phyloP scores from a whole-genome alignment of 2,329 filamentous ascomycete species.

The Scedosporium dehoogii region DNA sequence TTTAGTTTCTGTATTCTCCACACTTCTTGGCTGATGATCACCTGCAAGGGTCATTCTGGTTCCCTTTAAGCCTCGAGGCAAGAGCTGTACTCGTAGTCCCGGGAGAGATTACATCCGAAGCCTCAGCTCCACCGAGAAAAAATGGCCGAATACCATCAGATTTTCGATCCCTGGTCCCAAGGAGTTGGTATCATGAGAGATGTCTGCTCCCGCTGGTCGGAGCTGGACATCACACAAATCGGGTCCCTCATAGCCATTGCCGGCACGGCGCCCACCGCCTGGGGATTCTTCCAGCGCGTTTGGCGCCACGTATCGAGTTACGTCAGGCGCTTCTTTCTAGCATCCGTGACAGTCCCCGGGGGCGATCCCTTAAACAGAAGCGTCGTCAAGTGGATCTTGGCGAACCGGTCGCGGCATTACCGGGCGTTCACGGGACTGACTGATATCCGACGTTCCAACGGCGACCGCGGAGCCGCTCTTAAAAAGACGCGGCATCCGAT shows the following conservation, averaged over 20 bases:
- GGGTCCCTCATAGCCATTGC: slow-evolving; percentile 34
- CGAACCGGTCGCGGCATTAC: slow-evolving; percentile 26
- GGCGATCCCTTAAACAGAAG: slow-evolving; percentile 34
- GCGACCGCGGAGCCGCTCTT: slow-evolving; percentile 27
- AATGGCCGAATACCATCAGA: no score
- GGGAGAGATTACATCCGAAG: no score
- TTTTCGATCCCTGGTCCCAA: slow-evolving; percentile 19
- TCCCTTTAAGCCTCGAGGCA: no score
- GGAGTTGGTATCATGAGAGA: slow-evolving; percentile 25
- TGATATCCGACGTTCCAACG: slow-evolving; percentile 20
- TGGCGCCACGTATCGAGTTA: slow-evolving; percentile 24
- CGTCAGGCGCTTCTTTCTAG: slow-evolving; percentile 31
- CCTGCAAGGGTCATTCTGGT: no score
- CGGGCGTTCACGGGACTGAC: slow-evolving; percentile 35
- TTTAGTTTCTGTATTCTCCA: no score
- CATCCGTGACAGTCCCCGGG: slow-evolving; percentile 31
- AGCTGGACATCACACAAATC: slow-evolving; percentile 33
- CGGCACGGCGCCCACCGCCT: slow-evolving; percentile 28
- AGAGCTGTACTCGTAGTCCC: no score
- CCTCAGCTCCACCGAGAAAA: no score
- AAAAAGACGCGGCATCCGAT: slow-evolving; percentile 30
- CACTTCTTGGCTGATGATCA: no score
- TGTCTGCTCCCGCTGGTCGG: slow-evolving; percentile 29
- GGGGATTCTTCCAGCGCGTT: slow-evolving; percentile 24
- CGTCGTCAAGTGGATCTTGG: slow-evolving; percentile 33